Conservation (phyloP, 108 stramenopile species). For the Ochromonas danica region DNA sequence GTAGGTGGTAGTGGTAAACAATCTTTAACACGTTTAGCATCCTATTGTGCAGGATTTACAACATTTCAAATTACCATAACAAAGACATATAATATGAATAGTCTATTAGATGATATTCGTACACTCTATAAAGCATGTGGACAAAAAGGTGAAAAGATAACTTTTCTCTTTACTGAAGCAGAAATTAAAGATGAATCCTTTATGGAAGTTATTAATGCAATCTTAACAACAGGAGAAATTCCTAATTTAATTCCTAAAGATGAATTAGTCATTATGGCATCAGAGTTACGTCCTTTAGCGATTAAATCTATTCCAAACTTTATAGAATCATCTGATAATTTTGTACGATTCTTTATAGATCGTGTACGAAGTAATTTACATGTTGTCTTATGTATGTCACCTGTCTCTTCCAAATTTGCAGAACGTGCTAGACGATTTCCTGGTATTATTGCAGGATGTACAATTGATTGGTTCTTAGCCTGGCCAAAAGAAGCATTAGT, state of each 20-base stretch:
- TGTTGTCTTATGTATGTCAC: conserved; percentile 64
- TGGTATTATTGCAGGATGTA: conserved; percentile 57
- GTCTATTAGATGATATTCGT: conserved; percentile 52
- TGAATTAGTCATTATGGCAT: conserved; percentile 61
- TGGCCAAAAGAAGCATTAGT: conserved; percentile 65
- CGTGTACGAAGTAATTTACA: conserved; percentile 59
- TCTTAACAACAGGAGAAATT: conserved; percentile 56
- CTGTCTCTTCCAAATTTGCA: conserved; percentile 61
- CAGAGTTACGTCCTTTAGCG: conserved; percentile 55
- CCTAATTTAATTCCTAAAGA: conserved; percentile 59
- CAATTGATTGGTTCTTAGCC: conserved; percentile 67
- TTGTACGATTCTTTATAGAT: conserved; percentile 60
- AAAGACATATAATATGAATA: conserved; percentile 48
- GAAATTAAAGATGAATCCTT: conserved; percentile 58
- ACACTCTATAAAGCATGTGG: conserved; percentile 45
- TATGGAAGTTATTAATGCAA: conserved; percentile 54
- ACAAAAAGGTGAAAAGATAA: conserved; percentile 45
- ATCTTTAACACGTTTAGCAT: conserved; percentile 43
- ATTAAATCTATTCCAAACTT: conserved; percentile 55
- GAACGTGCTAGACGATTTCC: conserved; percentile 64
- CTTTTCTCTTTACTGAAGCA: conserved; percentile 54
- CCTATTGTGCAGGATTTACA: conserved; percentile 45
- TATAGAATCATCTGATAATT: conserved; percentile 62
- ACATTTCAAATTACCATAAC: conserved; percentile 53
- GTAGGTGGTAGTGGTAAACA: conserved; percentile 60